These are phyloP conservation scores for Elongisporangium undulatum DNA, from an alignment of 352 stramenopile genomes.

Conservation along the genomic window DNA sequence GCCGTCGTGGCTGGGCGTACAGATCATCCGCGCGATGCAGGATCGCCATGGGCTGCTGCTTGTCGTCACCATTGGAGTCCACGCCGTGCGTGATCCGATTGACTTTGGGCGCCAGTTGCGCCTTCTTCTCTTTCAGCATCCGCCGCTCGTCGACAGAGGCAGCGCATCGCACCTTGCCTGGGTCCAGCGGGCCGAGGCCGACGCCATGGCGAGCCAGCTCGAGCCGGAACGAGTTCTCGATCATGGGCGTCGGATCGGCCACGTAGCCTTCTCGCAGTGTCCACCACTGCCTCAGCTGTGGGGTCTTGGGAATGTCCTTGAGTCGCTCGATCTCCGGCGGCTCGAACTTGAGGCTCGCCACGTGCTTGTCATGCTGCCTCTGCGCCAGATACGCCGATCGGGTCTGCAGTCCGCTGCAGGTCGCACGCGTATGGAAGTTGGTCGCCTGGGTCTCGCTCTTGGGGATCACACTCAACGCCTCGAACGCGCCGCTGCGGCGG, in stretches of 20 bases:
- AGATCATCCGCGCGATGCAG: constrained; percentile 22
- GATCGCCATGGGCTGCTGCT: not conserved
- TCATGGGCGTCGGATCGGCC: constrained; percentile 34
- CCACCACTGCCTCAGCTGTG: constrained; percentile 54
- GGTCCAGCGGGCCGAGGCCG: constrained; percentile 35
- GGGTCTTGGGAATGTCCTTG: constrained; percentile 39
- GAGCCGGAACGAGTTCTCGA: constrained; percentile 40
- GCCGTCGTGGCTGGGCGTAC: constrained; percentile 18
- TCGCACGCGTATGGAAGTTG: constrained; percentile 30
- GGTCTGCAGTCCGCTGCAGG: constrained; percentile 29
- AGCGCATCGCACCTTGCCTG: constrained; percentile 32
- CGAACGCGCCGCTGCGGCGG: constrained; percentile 41
- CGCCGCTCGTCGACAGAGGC: constrained; percentile 32
- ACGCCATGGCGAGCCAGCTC: constrained; percentile 24
- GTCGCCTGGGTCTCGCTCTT: not conserved
- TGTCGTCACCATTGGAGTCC: constrained; percentile 21
- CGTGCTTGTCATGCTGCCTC: constrained; percentile 20
- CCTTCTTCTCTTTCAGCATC: constrained; percentile 21
- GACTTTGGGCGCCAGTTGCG: constrained; percentile 39
- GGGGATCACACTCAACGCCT: constrained; percentile 10
- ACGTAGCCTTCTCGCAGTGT: constrained; percentile 50
- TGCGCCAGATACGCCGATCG: constrained; percentile 29
- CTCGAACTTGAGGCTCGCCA: constrained; percentile 49
- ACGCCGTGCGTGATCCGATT: constrained; percentile 27
- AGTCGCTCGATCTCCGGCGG: constrained; percentile 45